Evolutionary conservation across 202 grass and related monocot species (phyloP).

Genomic region (Digitaria exilis): DNA sequence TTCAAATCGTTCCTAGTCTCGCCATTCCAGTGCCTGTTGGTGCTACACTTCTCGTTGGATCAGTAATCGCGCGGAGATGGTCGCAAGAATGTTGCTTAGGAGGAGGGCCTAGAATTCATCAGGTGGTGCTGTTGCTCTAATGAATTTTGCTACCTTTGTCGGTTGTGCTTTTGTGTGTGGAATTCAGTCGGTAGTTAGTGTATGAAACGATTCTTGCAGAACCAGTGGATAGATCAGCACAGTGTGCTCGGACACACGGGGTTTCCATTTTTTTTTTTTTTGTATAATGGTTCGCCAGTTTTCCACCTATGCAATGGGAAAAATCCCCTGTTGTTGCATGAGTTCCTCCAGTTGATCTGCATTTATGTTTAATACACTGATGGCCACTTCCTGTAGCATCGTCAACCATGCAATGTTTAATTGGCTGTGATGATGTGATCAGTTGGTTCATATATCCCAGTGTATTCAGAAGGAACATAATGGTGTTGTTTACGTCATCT

Average conservation of each 20-base stretch:
- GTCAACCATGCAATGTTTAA: constrained; percentile 25
- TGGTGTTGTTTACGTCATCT: constrained; percentile 2
- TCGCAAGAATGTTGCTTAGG: background rate
- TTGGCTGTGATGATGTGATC: background rate
- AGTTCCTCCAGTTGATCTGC: background rate
- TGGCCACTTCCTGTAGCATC: background rate
- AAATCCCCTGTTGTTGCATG: background rate
- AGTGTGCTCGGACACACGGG: background rate
- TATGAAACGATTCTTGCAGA: background rate
- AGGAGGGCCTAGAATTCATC: background rate
- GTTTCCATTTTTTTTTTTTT: background rate
- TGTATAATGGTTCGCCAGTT: background rate
- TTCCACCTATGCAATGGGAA: background rate
- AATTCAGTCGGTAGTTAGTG: background rate
- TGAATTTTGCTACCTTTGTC: background rate
- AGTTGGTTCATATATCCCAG: background rate
- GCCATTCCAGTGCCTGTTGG: background rate
- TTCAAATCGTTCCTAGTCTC: background rate
- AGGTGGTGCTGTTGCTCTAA: background rate
- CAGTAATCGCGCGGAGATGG: background rate
- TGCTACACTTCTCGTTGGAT: background rate
- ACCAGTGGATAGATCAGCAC: background rate
- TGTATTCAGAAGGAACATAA: background rate
- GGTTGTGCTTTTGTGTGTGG: background rate
- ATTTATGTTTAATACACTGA: background rate